Percentiles rank a stretch among this genome's conserved stretches.
These are phyloP conservation scores for Tuber calosporum DNA, from an alignment of 495 filamentous ascomycete species.

Conservation along the genomic window DNA sequence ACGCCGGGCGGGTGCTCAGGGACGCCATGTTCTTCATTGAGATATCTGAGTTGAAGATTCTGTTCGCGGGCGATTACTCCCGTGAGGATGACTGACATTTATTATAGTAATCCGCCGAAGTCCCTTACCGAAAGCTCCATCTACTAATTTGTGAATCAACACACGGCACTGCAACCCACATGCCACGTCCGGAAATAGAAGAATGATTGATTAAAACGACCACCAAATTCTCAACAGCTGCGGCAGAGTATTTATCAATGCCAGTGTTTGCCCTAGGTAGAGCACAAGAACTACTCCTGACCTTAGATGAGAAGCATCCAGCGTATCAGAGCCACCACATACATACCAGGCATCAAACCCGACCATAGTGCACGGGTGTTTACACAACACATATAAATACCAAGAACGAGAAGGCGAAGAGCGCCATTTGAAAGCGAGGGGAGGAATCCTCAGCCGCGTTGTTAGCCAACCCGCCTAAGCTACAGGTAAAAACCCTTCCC, in stretches of 20 bases:
- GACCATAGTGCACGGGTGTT: conserved; percentile 92
- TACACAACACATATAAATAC: conserved; percentile 95
- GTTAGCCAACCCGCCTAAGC: conserved; percentile 94
- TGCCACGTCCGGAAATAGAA: conserved; percentile 81
- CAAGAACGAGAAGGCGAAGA: conserved; percentile 98
- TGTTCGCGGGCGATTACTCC: conserved; percentile 97
- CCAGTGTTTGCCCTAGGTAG: conserved; percentile 91
- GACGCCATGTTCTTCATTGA: conserved; percentile 97
- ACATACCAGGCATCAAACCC: conserved; percentile 96
- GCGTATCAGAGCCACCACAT: conserved; percentile 80
- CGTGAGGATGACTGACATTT: conserved; percentile 93
- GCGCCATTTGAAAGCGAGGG: conserved; percentile 74
- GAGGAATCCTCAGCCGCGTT: conserved; percentile 85
- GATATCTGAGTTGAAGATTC: conserved; percentile 87
- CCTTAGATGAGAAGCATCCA: conserved; percentile 81
- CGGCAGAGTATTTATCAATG: conserved; percentile 83
- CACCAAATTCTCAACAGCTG: conserved; percentile 81
- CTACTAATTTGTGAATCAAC: conserved; percentile 96
- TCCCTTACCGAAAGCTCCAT: conserved; percentile 80
- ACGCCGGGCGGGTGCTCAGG: conserved; percentile 93
- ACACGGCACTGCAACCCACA: conserved; percentile 85
- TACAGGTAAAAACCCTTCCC: conserved; percentile 46
- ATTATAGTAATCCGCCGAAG: conserved; percentile 79
- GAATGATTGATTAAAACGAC: conserved; percentile 89
- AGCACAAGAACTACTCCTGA: conserved; percentile 87